Percentiles rank a stretch among this genome's conserved stretches.
phyloP scores from a whole-genome alignment of 331 rosid genomes.

The Saraca asoca region DNA sequence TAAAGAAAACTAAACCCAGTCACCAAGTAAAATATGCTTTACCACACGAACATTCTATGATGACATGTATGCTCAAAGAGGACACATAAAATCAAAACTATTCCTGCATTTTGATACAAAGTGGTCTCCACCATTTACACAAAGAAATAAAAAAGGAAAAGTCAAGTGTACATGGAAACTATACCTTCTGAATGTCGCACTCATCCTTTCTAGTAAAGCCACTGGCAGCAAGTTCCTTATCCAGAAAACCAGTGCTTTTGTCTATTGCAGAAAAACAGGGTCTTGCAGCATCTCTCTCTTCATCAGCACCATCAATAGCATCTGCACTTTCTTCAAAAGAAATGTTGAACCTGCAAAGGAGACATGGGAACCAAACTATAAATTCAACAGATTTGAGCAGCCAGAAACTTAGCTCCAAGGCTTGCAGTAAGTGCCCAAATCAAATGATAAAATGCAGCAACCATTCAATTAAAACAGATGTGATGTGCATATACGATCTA shows the following conservation, averaged over 20 bases:
- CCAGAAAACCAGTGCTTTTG: slow-evolving; percentile 65
- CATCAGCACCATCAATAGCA: slow-evolving; percentile 55
- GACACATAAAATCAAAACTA: background rate
- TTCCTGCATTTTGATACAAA: slow-evolving; percentile 8
- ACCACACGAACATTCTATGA: slow-evolving; percentile 7
- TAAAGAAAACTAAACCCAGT: background rate
- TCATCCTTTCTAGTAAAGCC: slow-evolving; percentile 81
- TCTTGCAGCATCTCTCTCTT: slow-evolving; percentile 53
- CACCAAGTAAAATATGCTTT: background rate
- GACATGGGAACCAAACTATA: slow-evolving; percentile 1
- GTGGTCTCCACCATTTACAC: background rate
- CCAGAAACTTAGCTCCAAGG: slow-evolving; percentile 23
- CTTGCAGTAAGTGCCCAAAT: slow-evolving; percentile 12
- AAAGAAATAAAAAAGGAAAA: background rate
- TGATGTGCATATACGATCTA: background rate
- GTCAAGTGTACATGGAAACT: background rate
- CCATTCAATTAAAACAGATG: slow-evolving; percentile 8
- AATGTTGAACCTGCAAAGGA: slow-evolving; percentile 60
- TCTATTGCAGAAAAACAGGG: slow-evolving; percentile 65
- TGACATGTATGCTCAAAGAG: background rate
- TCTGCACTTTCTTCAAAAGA: slow-evolving; percentile 59
- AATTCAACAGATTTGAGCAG: slow-evolving; percentile 15
- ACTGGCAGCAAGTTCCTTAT: slow-evolving; percentile 89
- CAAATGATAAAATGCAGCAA: slow-evolving; percentile 14
- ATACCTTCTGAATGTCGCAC: slow-evolving; percentile 69